Evolutionary conservation across 257 asterid genomes (phyloP).

Genomic region (Buddleja alternifolia): DNA sequence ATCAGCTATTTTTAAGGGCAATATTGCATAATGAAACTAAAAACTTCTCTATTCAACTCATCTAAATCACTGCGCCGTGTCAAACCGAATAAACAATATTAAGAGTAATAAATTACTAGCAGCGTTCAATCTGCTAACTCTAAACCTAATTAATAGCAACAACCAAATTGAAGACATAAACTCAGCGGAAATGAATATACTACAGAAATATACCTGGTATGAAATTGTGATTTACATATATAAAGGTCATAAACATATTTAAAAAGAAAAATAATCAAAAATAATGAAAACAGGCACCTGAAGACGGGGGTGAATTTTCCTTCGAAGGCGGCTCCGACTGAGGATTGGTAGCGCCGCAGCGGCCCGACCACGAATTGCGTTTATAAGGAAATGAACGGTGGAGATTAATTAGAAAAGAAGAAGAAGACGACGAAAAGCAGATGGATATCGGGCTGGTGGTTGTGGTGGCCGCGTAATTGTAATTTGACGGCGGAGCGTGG

Average conservation of each 20-base stretch:
- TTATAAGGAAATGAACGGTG: constrained; percentile 41
- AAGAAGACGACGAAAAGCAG: constrained; percentile 20
- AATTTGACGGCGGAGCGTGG: constrained; percentile 21
- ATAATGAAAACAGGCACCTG: constrained; percentile 44
- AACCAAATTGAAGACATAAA: constrained; percentile 13
- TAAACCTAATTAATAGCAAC: background rate
- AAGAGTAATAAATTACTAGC: background rate
- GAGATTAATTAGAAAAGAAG: constrained; percentile 30
- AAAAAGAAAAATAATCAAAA: background rate
- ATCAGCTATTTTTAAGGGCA: too few relatives aligned
- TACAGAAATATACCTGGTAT: background rate
- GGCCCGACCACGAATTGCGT: constrained; percentile 37
- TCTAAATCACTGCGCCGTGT: too few relatives aligned
- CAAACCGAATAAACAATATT: too few relatives aligned
- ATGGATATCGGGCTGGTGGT: background rate
- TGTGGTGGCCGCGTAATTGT: constrained; percentile 12
- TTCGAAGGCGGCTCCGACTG: constrained; percentile 59
- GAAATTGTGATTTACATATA: background rate
- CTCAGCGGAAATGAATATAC: background rate
- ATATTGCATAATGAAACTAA: too few relatives aligned
- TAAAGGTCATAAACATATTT: background rate
- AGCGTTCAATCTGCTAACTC: background rate
- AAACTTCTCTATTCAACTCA: too few relatives aligned
- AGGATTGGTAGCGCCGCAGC: constrained; percentile 56
- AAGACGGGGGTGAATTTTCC: constrained; percentile 30